Evolutionary conservation across 345 rosid species (phyloP).

Genomic region (Arabis alpina): DNA sequence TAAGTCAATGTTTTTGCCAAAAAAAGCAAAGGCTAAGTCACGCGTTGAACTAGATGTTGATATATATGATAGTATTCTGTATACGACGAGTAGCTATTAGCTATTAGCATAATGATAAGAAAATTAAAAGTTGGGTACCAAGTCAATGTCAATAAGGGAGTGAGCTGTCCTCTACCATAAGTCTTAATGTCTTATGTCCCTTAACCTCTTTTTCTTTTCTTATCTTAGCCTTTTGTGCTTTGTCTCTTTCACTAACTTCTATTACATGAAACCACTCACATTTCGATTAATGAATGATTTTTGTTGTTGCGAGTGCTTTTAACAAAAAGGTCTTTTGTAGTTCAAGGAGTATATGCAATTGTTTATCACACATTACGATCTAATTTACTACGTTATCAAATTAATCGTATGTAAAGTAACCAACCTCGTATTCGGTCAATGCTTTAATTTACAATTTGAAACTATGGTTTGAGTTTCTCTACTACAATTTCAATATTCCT

Average conservation of each 20-base stretch:
- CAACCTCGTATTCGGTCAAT: no score
- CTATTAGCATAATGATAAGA: conserved; percentile 19
- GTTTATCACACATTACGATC: conserved; percentile 4
- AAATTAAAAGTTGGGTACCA: conserved; percentile 36
- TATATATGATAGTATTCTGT: conserved; percentile 8
- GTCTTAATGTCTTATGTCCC: conserved; percentile 37
- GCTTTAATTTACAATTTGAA: no score
- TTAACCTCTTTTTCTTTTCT: conserved; percentile 21
- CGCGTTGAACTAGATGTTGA: conserved; percentile 26
- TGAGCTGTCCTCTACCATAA: conserved; percentile 44
- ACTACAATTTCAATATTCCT: no score
- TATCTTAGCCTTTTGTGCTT: conserved; percentile 35
- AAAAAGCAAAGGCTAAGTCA: conserved; percentile 21
- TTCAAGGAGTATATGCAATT: conserved; percentile 5
- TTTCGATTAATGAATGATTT: conserved; percentile 14
- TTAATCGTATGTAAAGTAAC: no score
- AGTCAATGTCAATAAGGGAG: conserved; percentile 43
- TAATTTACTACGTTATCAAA: neutral
- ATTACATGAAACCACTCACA: conserved; percentile 29
- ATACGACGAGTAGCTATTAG: conserved; percentile 5
- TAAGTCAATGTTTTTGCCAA: conserved; percentile 24
- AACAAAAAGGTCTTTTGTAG: conserved; percentile 26
- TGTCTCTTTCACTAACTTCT: conserved; percentile 35
- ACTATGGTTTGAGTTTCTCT: no score
- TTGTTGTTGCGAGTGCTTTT: conserved; percentile 7